Conservation (phyloP, 148 eudicot species). For the Rhododendron ferrugineum region DNA sequence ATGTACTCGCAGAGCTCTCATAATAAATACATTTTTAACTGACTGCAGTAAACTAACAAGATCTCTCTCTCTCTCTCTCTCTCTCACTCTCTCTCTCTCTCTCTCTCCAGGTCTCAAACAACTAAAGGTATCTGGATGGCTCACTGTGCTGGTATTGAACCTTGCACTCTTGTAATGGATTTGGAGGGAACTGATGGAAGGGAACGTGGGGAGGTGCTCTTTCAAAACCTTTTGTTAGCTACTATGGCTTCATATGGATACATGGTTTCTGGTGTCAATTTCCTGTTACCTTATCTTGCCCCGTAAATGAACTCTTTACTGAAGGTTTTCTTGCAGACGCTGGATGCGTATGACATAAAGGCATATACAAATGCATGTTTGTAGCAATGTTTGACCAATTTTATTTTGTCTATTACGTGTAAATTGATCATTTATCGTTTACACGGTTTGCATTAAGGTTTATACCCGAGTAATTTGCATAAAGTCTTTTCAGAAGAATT, state of each 20-base stretch:
- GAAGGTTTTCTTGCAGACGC: background rate
- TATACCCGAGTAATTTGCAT: background rate
- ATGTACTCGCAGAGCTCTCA: constrained; percentile 18
- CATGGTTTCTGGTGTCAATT: background rate
- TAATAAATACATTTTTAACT: background rate
- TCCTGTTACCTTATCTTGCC: background rate
- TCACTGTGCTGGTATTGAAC: constrained; percentile 85
- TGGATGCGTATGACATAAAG: background rate
- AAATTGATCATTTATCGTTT: background rate
- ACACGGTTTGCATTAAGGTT: background rate
- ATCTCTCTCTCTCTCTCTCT: background rate
- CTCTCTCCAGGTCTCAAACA: constrained; percentile 70
- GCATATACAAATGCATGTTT: too few relatives aligned
- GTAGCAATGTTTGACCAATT: background rate
- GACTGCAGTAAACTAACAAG: constrained; percentile 8
- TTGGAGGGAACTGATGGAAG: constrained; percentile 99
- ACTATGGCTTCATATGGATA: constrained; percentile 2
- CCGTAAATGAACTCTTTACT: background rate
- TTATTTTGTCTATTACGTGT: too few relatives aligned
- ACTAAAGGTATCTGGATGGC: constrained; percentile 99
- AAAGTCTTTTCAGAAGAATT: background rate
- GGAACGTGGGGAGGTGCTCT: constrained; percentile 92
- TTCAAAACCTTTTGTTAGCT: background rate
- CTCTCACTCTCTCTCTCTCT: background rate
- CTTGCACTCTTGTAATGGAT: constrained; percentile 95